These are phyloP conservation scores for Calcarisporium arbuscula DNA, from an alignment of 2,329 filamentous ascomycete species.

Conservation along the genomic window DNA sequence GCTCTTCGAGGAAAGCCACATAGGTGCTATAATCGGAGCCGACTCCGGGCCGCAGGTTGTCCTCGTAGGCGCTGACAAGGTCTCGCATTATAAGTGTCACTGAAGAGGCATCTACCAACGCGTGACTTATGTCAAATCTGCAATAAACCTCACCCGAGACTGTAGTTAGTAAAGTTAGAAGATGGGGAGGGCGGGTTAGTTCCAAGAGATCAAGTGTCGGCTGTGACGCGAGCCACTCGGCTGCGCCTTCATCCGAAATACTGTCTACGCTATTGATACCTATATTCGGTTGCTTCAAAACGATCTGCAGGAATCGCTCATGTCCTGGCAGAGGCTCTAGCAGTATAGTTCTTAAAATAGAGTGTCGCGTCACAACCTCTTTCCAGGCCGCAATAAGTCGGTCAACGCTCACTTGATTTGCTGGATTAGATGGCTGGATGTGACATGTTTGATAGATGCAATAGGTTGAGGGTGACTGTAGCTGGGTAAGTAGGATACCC, in stretches of 20 bases:
- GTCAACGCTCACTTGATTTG: background rate
- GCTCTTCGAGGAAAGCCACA: too few relatives aligned
- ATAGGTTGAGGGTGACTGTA: background rate
- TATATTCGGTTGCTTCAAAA: background rate
- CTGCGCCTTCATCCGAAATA: background rate
- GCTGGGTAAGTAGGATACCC: constrained; percentile 2
- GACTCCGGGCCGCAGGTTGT: too few relatives aligned
- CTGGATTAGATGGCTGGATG: background rate
- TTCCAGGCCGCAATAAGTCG: constrained; percentile 3
- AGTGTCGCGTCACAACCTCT: constrained; percentile 5
- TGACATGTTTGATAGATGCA: background rate
- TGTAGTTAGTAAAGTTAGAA: background rate
- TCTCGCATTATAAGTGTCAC: too few relatives aligned
- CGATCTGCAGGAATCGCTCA: background rate
- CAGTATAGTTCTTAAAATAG: constrained; percentile 8
- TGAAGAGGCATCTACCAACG: background rate
- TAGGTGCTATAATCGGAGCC: too few relatives aligned
- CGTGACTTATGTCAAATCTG: constrained; percentile 1
- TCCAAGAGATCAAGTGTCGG: background rate
- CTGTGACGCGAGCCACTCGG: background rate
- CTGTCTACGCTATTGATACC: background rate
- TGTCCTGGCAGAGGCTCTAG: constrained; percentile 5
- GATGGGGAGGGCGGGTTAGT: background rate
- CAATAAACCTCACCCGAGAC: background rate
- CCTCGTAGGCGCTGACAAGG: too few relatives aligned